Evolutionary conservation across 2,329 filamentous ascomycete species (phyloP).

Genomic region (Pyricularia pennisetigena): DNA sequence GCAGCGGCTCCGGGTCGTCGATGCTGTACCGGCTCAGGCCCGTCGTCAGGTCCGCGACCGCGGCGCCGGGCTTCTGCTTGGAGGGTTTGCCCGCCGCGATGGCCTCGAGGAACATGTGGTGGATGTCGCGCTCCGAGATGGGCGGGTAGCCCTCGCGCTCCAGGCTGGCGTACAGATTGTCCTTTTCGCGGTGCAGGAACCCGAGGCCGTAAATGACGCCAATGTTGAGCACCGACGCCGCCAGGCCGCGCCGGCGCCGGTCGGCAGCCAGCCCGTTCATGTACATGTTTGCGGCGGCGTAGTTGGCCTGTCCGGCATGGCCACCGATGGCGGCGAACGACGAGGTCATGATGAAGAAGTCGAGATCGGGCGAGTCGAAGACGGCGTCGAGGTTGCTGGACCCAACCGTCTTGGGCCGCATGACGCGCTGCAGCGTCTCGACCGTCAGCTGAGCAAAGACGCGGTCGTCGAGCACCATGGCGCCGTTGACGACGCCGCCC

Average conservation of each 20-base stretch:
- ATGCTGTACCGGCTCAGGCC: constrained; percentile 28
- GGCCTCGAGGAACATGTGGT: constrained; percentile 41
- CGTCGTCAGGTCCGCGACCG: constrained; percentile 25
- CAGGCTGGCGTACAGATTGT: constrained; percentile 26
- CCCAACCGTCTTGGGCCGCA: constrained; percentile 29
- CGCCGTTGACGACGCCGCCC: constrained; percentile 31
- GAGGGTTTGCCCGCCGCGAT: constrained; percentile 29
- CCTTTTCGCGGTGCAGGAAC: constrained; percentile 29
- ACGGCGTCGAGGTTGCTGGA: constrained; percentile 27
- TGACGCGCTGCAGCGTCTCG: constrained; percentile 24
- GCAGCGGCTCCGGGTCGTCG: constrained; percentile 18
- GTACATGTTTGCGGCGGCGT: constrained; percentile 35
- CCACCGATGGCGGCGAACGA: constrained; percentile 33
- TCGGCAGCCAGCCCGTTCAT: constrained; percentile 32
- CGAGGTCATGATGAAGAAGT: constrained; percentile 37
- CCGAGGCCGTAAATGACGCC: constrained; percentile 35
- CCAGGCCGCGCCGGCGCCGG: constrained; percentile 21
- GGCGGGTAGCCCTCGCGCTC: constrained; percentile 34
- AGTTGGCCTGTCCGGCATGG: constrained; percentile 32
- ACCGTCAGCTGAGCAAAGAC: constrained; percentile 30
- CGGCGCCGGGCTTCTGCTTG: neutral
- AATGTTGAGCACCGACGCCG: constrained; percentile 31
- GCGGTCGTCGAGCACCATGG: constrained; percentile 33
- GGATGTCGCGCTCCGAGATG: constrained; percentile 39
- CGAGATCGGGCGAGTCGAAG: constrained; percentile 21